Percentiles rank a stretch among this genome's conserved stretches.
Evolutionary conservation across 495 filamentous ascomycete genomes (phyloP).

Genomic region (Penicillium crystallinum): DNA sequence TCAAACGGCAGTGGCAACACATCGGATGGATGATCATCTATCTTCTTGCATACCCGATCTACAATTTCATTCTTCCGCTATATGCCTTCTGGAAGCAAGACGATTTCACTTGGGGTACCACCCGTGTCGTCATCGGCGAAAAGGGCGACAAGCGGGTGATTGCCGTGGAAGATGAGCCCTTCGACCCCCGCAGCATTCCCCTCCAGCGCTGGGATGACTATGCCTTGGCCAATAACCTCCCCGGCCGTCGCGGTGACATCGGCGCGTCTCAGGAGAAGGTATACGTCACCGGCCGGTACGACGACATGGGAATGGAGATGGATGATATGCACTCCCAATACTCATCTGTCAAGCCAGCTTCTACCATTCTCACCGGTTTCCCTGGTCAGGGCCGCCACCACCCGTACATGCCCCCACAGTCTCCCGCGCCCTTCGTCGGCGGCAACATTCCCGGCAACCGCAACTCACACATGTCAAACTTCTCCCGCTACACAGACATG

Average conservation of each 20-base stretch:
- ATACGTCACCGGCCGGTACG: conserved; percentile 48
- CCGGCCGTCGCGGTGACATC: conserved; percentile 73
- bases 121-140: conserved; percentile 81
- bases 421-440: conserved; percentile 60
- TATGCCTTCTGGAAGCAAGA: conserved; percentile 99
- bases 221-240: conserved; percentile 81
- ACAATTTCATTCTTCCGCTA: conserved; percentile 83
- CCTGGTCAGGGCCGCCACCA: conserved; percentile 53
- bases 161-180: conserved; percentile 79
- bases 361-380: conserved; percentile 85
- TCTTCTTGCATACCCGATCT: conserved; percentile 87
- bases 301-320: conserved; percentile 73
- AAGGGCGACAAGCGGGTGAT: conserved; percentile 84
- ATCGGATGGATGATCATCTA: conserved; percentile 99
- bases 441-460: conserved; percentile 46
- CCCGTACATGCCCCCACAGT: conserved; percentile 75
- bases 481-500: conserved; percentile 50
- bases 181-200: conserved; percentile 87
- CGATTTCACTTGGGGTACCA: conserved; percentile 62
- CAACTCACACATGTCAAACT: conserved; percentile 53
- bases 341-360: conserved; percentile 89
- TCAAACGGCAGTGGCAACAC: conserved; percentile 96
- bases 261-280: conserved; percentile 57
- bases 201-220: conserved; percentile 98
- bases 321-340: conserved; percentile 97